Evolutionary conservation across 441 rosid genomes (phyloP).

Genomic region (Euphorbia corollata): DNA sequence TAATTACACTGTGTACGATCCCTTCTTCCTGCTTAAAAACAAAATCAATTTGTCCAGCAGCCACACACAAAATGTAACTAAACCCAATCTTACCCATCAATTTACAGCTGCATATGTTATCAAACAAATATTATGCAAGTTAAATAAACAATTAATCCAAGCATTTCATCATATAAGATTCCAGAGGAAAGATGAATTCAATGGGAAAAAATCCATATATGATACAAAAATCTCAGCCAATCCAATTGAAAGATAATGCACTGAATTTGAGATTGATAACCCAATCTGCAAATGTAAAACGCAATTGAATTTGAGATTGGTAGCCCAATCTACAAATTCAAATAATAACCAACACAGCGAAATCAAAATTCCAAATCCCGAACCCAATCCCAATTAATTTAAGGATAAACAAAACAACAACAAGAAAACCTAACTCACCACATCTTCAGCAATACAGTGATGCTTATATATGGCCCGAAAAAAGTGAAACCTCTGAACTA

Average conservation of each 20-base stretch:
- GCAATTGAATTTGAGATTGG: background rate
- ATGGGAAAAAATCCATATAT: constrained; percentile 1
- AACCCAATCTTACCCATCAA: background rate
- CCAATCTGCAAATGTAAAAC: background rate
- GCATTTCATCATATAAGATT: background rate
- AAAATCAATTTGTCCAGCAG: background rate
- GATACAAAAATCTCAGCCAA: background rate
- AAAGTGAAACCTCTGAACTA: constrained; percentile 45
- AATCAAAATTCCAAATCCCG: constrained; percentile 2
- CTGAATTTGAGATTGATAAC: background rate
- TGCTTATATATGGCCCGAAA: constrained; percentile 53
- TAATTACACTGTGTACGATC: background rate
- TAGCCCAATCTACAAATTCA: background rate
- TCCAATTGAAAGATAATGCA: background rate
- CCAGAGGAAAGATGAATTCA: background rate
- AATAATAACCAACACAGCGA: background rate
- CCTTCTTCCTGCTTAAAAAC: background rate
- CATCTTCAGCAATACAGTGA: constrained; percentile 75
- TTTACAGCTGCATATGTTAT: background rate
- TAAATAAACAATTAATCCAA: background rate
- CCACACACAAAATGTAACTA: background rate
- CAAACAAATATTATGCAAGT: background rate
- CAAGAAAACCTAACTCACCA: constrained; percentile 31
- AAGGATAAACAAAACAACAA: constrained; percentile 1
- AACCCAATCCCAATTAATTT: background rate